Conservation (phyloP, 2,329 filamentous ascomycete genomes). For the Dothideomycetes sp. region DNA sequence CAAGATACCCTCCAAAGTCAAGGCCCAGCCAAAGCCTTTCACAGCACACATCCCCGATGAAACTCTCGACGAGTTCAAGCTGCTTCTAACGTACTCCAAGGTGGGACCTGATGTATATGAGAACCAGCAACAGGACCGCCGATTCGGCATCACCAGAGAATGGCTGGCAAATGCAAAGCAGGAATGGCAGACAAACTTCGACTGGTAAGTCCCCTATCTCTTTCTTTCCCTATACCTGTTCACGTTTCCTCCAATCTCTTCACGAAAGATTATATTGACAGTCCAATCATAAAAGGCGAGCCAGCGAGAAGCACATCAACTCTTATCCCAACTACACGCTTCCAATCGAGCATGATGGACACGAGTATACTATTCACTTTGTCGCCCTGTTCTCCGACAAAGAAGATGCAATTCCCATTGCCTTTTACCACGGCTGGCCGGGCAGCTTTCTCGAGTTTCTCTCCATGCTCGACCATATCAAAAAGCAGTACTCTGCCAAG, state of each 20-base stretch:
- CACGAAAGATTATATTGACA: too few species aligned
- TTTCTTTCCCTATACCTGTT: not conserved
- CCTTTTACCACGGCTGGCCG: slow-evolving; percentile 47
- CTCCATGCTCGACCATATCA: slow-evolving; percentile 36
- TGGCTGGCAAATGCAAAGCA: slow-evolving; percentile 33
- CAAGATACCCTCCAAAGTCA: slow-evolving; percentile 24
- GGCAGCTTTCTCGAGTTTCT: slow-evolving; percentile 43
- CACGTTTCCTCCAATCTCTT: too few species aligned
- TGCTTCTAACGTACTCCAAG: slow-evolving; percentile 36
- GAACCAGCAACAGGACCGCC: slow-evolving; percentile 30
- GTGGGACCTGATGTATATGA: slow-evolving; percentile 40
- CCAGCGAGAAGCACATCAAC: slow-evolving; percentile 34
- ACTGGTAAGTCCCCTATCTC: slow-evolving; percentile 19
- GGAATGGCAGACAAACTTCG: slow-evolving; percentile 22
- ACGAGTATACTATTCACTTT: slow-evolving; percentile 39
- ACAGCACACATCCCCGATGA: slow-evolving; percentile 31
- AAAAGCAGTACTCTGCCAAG: slow-evolving; percentile 36
- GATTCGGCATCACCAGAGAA: slow-evolving; percentile 34
- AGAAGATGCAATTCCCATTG: slow-evolving; percentile 38
- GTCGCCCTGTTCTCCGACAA: slow-evolving; percentile 41
- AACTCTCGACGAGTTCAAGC: slow-evolving; percentile 34
- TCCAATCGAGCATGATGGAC: slow-evolving; percentile 28
- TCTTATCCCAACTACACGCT: slow-evolving; percentile 39
- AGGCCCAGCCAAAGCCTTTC: slow-evolving; percentile 30
- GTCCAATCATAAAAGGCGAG: slow-evolving; percentile 22